These are phyloP conservation scores for Colletotrichum cereale DNA, from an alignment of 2,329 filamentous ascomycete genomes.

Conservation along the genomic window DNA sequence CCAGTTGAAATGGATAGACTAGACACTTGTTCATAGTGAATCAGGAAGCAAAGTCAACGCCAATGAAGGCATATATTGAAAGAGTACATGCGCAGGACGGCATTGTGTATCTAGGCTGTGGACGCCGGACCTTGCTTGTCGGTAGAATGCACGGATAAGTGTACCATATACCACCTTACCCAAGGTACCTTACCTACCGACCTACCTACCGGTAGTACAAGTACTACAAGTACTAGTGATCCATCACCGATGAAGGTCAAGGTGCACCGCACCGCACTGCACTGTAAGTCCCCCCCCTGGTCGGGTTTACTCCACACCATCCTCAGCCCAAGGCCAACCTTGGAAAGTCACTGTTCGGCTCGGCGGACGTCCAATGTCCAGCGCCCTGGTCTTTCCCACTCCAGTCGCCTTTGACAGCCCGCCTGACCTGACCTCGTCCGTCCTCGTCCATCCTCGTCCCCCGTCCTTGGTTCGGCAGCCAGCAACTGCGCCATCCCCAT, in stretches of 20 bases:
- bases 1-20: background rate
- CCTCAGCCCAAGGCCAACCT: conserved; percentile 16
- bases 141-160: background rate
- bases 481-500: conserved; percentile 14
- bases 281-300: conserved; percentile 6
- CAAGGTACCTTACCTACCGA: too few species aligned
- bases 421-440: conserved; percentile 2
- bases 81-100: background rate
- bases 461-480: too few species aligned
- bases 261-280: background rate
- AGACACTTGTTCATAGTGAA: background rate
- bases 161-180: too few species aligned
- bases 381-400: conserved; percentile 19
- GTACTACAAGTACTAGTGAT: too few species aligned
- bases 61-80: background rate
- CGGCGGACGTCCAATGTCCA: background rate
- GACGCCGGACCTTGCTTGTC: background rate
- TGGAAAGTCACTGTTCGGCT: conserved; percentile 1
- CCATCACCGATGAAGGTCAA: background rate
- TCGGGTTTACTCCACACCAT: conserved; percentile 34
- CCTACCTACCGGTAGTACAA: too few species aligned
- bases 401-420: background rate
- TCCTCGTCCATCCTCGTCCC: conserved; percentile 21
- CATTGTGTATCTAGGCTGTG: background rate
- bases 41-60: background rate